Percentiles rank a stretch among this genome's conserved stretches.
phyloP scores from a whole-genome alignment of 108 stramenopile genomes.

The Cylindrotheca fusiformis region DNA sequence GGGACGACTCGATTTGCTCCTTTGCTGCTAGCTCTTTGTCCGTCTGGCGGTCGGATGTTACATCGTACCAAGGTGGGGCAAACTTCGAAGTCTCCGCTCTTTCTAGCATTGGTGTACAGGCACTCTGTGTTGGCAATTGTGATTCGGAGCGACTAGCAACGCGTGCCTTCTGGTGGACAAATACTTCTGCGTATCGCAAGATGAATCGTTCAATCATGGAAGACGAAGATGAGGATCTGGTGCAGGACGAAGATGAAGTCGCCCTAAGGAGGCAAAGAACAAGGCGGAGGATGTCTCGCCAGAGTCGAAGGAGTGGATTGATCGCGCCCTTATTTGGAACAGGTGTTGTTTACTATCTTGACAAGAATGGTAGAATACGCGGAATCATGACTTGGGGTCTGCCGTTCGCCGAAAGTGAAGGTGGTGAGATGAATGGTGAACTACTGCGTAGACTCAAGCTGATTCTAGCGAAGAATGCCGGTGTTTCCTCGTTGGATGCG shows the following conservation, averaged over 20 bases:
- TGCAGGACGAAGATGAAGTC: slow-evolving; percentile 5
- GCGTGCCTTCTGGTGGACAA: slow-evolving; percentile 88
- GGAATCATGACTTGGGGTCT: slow-evolving; percentile 88
- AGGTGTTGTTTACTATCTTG: slow-evolving; percentile 80
- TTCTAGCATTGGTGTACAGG: slow-evolving; percentile 63
- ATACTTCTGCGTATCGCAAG: slow-evolving; percentile 53
- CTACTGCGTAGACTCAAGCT: slow-evolving; percentile 59
- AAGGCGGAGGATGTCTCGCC: slow-evolving; percentile 2
- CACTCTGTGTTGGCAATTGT: slow-evolving; percentile 75
- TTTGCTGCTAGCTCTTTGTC: slow-evolving; percentile 56
- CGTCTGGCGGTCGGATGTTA: slow-evolving; percentile 74
- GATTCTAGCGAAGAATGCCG: slow-evolving; percentile 63
- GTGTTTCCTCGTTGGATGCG: slow-evolving; percentile 54
- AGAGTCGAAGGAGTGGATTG: slow-evolving; percentile 2
- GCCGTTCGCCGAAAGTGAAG: slow-evolving; percentile 49
- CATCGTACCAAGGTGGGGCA: slow-evolving; percentile 31
- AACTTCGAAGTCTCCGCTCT: slow-evolving; percentile 30
- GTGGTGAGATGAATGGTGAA: slow-evolving; percentile 41
- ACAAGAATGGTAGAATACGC: slow-evolving; percentile 62
- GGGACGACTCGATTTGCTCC: slow-evolving; percentile 13
- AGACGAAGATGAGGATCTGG: slow-evolving; percentile 5
- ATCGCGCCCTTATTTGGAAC: slow-evolving; percentile 62
- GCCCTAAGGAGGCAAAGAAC: background rate
- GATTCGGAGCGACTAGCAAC: slow-evolving; percentile 76
- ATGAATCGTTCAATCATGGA: slow-evolving; percentile 25